A percentile compares a stretch with the other conserved stretches of the same genome.
Evolutionary conservation across 192 early-diverging fungal species (phyloP).

Genomic region (Backusella australiensis): DNA sequence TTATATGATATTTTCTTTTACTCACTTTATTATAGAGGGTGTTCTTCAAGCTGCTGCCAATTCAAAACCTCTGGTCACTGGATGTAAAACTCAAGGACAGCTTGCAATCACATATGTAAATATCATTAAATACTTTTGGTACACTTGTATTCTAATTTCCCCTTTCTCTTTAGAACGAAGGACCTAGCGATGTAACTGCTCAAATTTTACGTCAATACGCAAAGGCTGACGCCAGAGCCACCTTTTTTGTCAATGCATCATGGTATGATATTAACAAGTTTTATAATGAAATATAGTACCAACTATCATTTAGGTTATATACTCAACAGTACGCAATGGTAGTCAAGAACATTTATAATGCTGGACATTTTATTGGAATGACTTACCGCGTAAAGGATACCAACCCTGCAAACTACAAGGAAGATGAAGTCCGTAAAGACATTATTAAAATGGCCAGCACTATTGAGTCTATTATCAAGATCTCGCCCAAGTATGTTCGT

Average conservation of each 20-base stretch:
- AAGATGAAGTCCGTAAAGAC: constrained; percentile 41
- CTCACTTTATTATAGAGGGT: neutral
- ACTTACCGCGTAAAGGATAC: constrained; percentile 50
- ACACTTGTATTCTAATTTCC: constrained; percentile 9
- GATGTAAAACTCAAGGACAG: constrained; percentile 37
- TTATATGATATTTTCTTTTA: neutral
- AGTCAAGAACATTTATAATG: constrained; percentile 46
- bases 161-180: constrained; percentile 36
- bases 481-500: constrained; percentile 52
- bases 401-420: constrained; percentile 35
- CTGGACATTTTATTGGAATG: constrained; percentile 54
- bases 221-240: constrained; percentile 44
- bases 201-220: constrained; percentile 47
- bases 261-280: constrained; percentile 25
- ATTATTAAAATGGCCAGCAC: constrained; percentile 42
- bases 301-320: constrained; percentile 31
- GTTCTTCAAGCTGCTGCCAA: neutral
- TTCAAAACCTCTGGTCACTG: constrained; percentile 17
- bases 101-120: constrained; percentile 38
- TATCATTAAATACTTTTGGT: neutral
- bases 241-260: constrained; percentile 51
- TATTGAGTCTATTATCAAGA: constrained; percentile 40
- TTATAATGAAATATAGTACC: neutral
- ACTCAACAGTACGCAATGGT: constrained; percentile 53
- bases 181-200: constrained; percentile 50